phyloP scores from a whole-genome alignment of 768 basidiomycete genomes.

The Lepiota brunneoincarnata region DNA sequence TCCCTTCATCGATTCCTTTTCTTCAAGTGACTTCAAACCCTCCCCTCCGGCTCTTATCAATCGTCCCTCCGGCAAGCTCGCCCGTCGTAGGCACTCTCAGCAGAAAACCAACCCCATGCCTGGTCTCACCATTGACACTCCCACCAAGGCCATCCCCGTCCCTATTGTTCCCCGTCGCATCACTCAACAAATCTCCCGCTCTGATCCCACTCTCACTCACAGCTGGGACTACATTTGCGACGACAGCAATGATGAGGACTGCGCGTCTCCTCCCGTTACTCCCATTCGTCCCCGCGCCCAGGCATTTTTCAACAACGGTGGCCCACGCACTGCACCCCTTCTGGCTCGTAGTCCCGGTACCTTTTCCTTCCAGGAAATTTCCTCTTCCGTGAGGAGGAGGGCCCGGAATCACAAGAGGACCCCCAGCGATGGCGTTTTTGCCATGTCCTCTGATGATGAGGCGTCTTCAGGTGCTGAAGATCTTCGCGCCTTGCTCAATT shows the following conservation, averaged over 20 bases:
- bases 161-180: conserved; percentile 26
- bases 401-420: conserved; percentile 50
- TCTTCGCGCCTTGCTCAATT: conserved; percentile 25
- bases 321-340: conserved; percentile 53
- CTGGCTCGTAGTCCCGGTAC: conserved; percentile 21
- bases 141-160: conserved; percentile 45
- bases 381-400: conserved; percentile 31
- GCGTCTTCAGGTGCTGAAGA: conserved; percentile 35
- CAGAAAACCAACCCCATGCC: conserved; percentile 17
- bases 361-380: conserved; percentile 39
- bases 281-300: conserved; percentile 45
- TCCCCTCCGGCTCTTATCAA: conserved; percentile 39
- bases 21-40: conserved; percentile 19
- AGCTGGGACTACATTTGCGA: conserved; percentile 69
- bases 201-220: conserved; percentile 46
- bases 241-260: conserved; percentile 52
- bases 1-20: conserved; percentile 35
- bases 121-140: conserved; percentile 34
- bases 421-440: conserved; percentile 74
- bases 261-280: conserved; percentile 44
- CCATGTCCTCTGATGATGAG: conserved; percentile 74
- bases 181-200: conserved; percentile 39
- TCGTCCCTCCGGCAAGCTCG: conserved; percentile 54
- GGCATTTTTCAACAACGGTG: conserved; percentile 26
- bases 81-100: conserved; percentile 50